phyloP scores from a whole-genome alignment of 2,329 filamentous ascomycete genomes.

The Pseudophaeomoniella oleicola region DNA sequence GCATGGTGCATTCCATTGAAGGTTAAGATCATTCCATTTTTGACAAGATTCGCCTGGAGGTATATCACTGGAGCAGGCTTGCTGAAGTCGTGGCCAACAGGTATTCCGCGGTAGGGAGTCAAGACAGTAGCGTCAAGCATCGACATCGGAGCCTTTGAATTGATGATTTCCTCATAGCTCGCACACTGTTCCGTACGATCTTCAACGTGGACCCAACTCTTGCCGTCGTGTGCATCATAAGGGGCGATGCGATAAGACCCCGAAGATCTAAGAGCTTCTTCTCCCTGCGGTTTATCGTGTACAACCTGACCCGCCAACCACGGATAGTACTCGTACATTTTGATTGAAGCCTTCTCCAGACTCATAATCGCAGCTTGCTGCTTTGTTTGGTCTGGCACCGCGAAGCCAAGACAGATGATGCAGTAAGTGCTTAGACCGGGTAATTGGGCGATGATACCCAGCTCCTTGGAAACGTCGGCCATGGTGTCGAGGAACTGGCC shows the following conservation, averaged over 20 bases:
- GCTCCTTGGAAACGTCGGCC: background rate
- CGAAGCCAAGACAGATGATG: constrained; percentile 10
- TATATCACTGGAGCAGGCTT: constrained; percentile 27
- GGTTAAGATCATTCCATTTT: constrained; percentile 35
- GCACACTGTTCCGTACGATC: constrained; percentile 27
- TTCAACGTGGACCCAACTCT: constrained; percentile 24
- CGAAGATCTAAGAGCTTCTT: constrained; percentile 6
- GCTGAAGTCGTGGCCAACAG: constrained; percentile 12
- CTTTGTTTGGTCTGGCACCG: constrained; percentile 2
- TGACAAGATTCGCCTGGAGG: constrained; percentile 34
- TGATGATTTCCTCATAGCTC: constrained; percentile 22
- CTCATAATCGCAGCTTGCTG: background rate
- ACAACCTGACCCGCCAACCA: constrained; percentile 34
- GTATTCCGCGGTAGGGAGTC: constrained; percentile 26
- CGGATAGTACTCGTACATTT: constrained; percentile 25
- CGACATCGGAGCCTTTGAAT: constrained; percentile 27
- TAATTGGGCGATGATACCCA: constrained; percentile 12
- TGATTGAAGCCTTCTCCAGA: background rate
- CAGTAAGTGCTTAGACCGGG: constrained; percentile 12
- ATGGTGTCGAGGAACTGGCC: too few species aligned
- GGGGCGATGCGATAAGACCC: constrained; percentile 27
- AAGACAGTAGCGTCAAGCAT: constrained; percentile 34
- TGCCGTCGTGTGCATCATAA: constrained; percentile 11
- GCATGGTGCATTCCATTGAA: constrained; percentile 33
- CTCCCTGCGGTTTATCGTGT: constrained; percentile 14